Percentiles rank a stretch among this genome's conserved stretches.
Evolutionary conservation across 371 early-diverging fungal species (phyloP).

Genomic region (Batkoa obscura): DNA sequence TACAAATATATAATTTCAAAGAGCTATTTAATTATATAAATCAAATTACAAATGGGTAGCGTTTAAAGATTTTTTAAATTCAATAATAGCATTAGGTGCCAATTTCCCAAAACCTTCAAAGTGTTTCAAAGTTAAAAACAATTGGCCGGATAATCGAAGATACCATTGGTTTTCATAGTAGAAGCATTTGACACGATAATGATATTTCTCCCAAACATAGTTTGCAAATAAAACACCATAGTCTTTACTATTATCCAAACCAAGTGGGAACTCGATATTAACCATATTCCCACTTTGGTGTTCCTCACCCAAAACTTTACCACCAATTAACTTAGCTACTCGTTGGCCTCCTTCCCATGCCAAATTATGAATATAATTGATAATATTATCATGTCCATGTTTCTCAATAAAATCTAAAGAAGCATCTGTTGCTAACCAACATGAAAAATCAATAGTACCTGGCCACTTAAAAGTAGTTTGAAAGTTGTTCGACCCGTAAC

Average conservation of each 20-base stretch:
- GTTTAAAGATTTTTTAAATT: too few species aligned
- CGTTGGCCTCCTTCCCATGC: constrained; percentile 32
- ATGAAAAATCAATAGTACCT: constrained; percentile 16
- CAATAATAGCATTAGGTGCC: too few species aligned
- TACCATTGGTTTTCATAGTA: constrained; percentile 22
- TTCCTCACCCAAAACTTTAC: constrained; percentile 28
- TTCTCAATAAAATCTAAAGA: constrained; percentile 27
- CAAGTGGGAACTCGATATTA: constrained; percentile 30
- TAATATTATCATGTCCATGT: constrained; percentile 32
- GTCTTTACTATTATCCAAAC: constrained; percentile 9
- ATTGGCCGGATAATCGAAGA: constrained; percentile 32
- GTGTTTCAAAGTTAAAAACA: constrained; percentile 33
- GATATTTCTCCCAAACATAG: constrained; percentile 21
- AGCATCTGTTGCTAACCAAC: constrained; percentile 21
- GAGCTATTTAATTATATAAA: too few species aligned
- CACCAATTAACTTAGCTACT: constrained; percentile 32
- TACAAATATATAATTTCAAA: too few species aligned
- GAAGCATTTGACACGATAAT: constrained; percentile 21
- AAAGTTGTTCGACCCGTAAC: constrained; percentile 15
- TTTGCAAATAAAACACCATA: constrained; percentile 13
- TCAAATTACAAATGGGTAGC: too few species aligned
- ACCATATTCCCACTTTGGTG: constrained; percentile 26
- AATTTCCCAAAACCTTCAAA: constrained; percentile 19
- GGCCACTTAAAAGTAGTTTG: constrained; percentile 18
- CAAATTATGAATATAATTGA: constrained; percentile 25